Percentiles rank a stretch among this genome's conserved stretches.
Evolutionary conservation across 2,329 filamentous ascomycete genomes (phyloP).

Genomic region (Lachnellula occidentalis): DNA sequence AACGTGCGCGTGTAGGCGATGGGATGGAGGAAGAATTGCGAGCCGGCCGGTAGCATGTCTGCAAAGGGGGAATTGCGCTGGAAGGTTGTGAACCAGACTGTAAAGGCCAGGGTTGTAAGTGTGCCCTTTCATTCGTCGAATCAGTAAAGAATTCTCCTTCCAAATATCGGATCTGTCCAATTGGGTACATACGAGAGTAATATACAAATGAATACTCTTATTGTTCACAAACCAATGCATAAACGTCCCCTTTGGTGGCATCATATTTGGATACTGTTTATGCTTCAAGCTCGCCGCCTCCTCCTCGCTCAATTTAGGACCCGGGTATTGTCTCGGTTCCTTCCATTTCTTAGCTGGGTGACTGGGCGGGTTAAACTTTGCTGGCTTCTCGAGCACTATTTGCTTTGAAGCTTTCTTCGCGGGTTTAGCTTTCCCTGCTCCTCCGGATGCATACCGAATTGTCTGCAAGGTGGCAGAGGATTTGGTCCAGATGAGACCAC

Average conservation of each 20-base stretch:
- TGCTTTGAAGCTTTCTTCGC: constrained; percentile 40
- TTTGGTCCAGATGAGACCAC: constrained; percentile 49
- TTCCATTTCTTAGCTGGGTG: constrained; percentile 67
- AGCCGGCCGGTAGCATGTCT: constrained; percentile 68
- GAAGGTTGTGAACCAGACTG: constrained; percentile 76
- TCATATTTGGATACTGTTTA: constrained; percentile 81
- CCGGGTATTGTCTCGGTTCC: constrained; percentile 58
- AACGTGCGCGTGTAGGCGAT: constrained; percentile 59
- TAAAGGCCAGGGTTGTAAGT: constrained; percentile 53
- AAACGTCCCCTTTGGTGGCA: constrained; percentile 77
- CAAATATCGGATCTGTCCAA: not conserved
- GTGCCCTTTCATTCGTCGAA: constrained; percentile 17
- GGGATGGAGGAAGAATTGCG: constrained; percentile 65
- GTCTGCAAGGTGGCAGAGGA: constrained; percentile 21
- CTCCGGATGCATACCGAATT: constrained; percentile 20
- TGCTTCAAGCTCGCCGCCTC: constrained; percentile 61
- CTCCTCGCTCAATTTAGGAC: constrained; percentile 60
- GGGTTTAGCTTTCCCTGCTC: constrained; percentile 11
- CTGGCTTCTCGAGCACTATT: constrained; percentile 76
- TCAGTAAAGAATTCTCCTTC: no score
- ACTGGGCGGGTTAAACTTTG: constrained; percentile 87
- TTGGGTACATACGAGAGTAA: constrained; percentile 64
- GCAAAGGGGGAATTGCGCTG: constrained; percentile 70
- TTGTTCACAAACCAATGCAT: constrained; percentile 81
- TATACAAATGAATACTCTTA: constrained; percentile 68